Base-by-base conservation (phyloP, 805 yeast genomes). In the Candida khao-thaluensis region DNA sequence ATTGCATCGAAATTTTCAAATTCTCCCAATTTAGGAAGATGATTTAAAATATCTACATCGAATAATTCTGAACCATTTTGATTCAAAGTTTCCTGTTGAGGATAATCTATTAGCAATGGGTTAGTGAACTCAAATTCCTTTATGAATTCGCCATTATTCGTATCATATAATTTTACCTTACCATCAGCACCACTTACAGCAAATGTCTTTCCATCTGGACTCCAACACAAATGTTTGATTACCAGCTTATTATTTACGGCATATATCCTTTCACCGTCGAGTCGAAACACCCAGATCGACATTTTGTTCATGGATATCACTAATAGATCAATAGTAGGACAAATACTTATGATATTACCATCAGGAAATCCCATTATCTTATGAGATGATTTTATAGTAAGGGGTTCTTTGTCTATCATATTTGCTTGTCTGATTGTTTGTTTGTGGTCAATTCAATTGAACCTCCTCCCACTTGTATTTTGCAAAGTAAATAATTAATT, bases 251-350 rank as follows among this genome's bases (percentile, higher is more conserved):
- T 58, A 32, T 66, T 63, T 18, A 72, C 58, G 11, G 77, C 66
- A 67, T 77, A 78, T 4, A 78, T 74, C 15, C 74, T 49, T 43
- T 72, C 74, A 1, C 81, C 82, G 42, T 71, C 74, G 29, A 71
- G 56, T 34, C 86, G 69, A 46, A 72, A 76, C 7, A 80, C 69
- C 64, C 77, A 66, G 4, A 69, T 50, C 3, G 74, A 79, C 55
- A 40, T 64, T 42, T 50, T 61, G 51, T 41, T 81, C 84, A 57
- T 75, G 7, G 78, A 64, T 2, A 79, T 53, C 5, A 79, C 73
- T 23, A 82, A 45, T 22, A 77, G 63, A 45, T 75, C 75, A 68
- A 77, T 71, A 7, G 71, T 60, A 2, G 82, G 82, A 50, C 80
- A 76, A 69, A 74, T 70, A 28, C 64, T 60, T 34, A 68, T 44